Percentiles rank a stretch among this genome's conserved stretches.
phyloP scores from a whole-genome alignment of 2,329 filamentous ascomycete genomes.

The Pseudopithomyces chartarum region DNA sequence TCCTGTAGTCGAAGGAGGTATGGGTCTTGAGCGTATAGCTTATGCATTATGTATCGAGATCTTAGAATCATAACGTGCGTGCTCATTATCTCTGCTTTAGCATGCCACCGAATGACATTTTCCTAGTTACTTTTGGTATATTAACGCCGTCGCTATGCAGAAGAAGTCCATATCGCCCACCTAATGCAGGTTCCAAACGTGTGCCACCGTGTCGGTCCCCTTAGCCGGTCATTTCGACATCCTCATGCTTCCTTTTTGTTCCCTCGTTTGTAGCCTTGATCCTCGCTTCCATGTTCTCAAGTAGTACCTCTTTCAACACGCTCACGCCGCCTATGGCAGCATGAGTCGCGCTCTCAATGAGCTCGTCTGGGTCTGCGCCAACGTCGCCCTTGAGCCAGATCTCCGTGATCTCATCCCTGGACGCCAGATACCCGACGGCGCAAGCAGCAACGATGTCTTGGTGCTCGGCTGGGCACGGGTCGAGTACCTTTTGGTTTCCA shows the following conservation, averaged over 20 bases:
- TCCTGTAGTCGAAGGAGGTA: too few relatives aligned
- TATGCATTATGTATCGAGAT: neutral
- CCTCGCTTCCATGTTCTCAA: conserved; percentile 51
- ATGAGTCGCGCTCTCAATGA: conserved; percentile 68
- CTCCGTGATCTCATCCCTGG: conserved; percentile 89
- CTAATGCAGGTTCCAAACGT: neutral
- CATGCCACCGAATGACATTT: neutral
- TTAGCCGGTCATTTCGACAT: conserved; percentile 43
- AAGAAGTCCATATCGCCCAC: neutral
- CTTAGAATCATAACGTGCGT: neutral
- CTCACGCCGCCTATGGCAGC: conserved; percentile 64
- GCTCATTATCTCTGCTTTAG: neutral
- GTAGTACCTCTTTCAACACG: conserved; percentile 66
- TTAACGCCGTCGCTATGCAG: conserved; percentile 16
- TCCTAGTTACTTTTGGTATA: conserved; percentile 2
- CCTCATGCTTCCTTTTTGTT: conserved; percentile 27
- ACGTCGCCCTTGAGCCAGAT: conserved; percentile 86
- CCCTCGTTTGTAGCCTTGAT: conserved; percentile 29
- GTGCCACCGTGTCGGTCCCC: too few relatives aligned
- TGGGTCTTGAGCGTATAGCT: too few relatives aligned
- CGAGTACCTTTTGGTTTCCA: conserved; percentile 65
- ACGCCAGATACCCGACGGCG: conserved; percentile 86
- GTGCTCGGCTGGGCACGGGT: conserved; percentile 84
- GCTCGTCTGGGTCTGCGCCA: conserved; percentile 53
- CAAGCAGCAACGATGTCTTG: conserved; percentile 78